Evolutionary conservation across 2,329 filamentous ascomycete genomes (phyloP), one percentile per base, ranked within the genome.

Genomic region (Sporothrix variecibatus): DNA sequence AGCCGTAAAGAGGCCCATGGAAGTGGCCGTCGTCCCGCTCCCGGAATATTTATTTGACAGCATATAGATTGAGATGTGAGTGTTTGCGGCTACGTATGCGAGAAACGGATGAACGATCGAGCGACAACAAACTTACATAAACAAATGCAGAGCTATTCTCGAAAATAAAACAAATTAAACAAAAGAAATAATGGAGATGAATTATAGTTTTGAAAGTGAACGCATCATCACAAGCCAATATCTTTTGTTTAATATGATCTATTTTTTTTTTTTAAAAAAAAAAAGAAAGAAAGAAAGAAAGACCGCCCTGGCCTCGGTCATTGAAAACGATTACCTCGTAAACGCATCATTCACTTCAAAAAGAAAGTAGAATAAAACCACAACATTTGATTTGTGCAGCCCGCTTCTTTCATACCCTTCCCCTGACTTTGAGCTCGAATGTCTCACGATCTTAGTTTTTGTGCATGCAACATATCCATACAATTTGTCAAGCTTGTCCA

Each of bases 1-100:
- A 49, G 15, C 38, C 64, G 38, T 67, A 67, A 49, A 67, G 64
- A 31, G 40, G 40, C 40, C 64, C 64, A 67, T 67, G 40, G 64
- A 46, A 46, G 26, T 40, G 40, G 43, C 64, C 40, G 64, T n/a
- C 26, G 20, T 67, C 64, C 64, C 64, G 64, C 23, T 28, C 38
- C 40, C 43, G 64, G 34, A 15, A 43, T 9, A 26, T 43, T 40
- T 40, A 23, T 9, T 15, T 65, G n/a, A 34, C 2, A 8, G 34
- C 34, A 60, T 34, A 9, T 17, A 8, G 6, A 26, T 20, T 34
- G 4, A 49, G 15, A 2, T 49, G 43, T 49, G 12, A 6, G 5
- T 60, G 6, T 60, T 20, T 60, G 26, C 56, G 56, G 56, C 15
- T 34, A 60, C 12, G 17, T 20, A 12, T 60, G 56, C 9, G 28